These are phyloP conservation scores for Apiotrichum gracile DNA, from an alignment of 1,284 basidiomycete species.

Conservation along the genomic window DNA sequence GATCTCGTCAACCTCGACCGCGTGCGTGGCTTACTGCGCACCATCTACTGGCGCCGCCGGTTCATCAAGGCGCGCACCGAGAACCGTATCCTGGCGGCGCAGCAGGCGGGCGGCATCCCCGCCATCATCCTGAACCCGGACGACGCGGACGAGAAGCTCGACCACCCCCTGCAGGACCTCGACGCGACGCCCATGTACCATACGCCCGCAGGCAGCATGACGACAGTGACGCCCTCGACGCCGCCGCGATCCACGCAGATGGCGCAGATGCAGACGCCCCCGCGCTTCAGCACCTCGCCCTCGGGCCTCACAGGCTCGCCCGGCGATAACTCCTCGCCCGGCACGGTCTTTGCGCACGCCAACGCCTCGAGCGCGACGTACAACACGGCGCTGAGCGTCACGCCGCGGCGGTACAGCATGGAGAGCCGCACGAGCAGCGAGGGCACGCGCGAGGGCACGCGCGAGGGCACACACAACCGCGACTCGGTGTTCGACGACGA, in stretches of 20 bases:
- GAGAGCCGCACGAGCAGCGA: background rate
- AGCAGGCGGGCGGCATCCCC: slow-evolving; percentile 38
- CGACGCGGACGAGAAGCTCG: slow-evolving; percentile 24
- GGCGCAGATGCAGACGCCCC: background rate
- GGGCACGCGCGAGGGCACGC: background rate
- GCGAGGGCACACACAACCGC: background rate
- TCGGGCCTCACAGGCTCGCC: background rate
- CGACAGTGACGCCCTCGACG: background rate
- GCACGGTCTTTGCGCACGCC: background rate
- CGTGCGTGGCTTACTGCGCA: slow-evolving; percentile 69
- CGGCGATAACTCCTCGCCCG: background rate
- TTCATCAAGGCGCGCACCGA: slow-evolving; percentile 51
- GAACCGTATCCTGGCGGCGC: slow-evolving; percentile 17
- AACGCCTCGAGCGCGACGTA: background rate
- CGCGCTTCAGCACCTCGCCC: background rate
- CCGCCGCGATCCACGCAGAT: background rate
- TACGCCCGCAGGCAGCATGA: background rate
- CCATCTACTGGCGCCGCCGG: slow-evolving; percentile 64
- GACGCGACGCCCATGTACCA: slow-evolving; percentile 8
- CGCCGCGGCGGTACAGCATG: background rate
- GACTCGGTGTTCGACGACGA: slow-evolving; percentile 8
- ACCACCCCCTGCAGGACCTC: slow-evolving; percentile 17
- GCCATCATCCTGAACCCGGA: slow-evolving; percentile 44
- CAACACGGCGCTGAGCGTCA: background rate
- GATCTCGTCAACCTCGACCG: slow-evolving; percentile 78